Base-by-base conservation (phyloP, 164 flowering plant species). In the Echeveria elegans region DNA sequence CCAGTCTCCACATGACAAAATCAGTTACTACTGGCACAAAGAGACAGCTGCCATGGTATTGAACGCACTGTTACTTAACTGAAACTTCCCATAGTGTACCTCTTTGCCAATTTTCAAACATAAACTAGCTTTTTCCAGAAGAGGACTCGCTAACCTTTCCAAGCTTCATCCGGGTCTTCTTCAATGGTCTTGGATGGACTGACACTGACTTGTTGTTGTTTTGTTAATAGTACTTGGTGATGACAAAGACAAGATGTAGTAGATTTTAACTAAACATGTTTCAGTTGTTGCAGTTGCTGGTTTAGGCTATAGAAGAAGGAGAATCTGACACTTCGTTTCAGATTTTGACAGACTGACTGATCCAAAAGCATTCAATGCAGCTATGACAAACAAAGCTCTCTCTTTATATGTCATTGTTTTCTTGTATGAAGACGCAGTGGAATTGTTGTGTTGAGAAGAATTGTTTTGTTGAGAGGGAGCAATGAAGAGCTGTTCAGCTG, bases 201-300 rank as follows among this genome's bases (percentile, higher is more conserved):
- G 59, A 53, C 59, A 10, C 4, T 23, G 59, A 53, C 56, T 50
- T 50, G 56, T n/a, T n/a, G 5, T 23, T 50, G 56, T 23, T 23
- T 18, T 6, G 56, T 50, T 21, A 4, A 38, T n/a, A 53, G 30
- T 53, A 53, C 59, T 2, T 56, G 18, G 18, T 26, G 32, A 26
- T 56, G 61, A 56, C 61, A 56, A 56, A 56, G 61, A 56, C 61
- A 56, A 56, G 4, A 28, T 26, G 61, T 19, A 28, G 61, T 5
- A n/a, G n/a, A n/a, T 56, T 56, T 56, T 28, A 56, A 56, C 61
- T 56, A 56, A 56, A 56, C 61, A 56, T 56, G 61, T 29, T 7
- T 34, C 61, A 56, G 61, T 2, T 11, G 61, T 15, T 56, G 31
- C 61, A 56, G 61, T 56, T 26, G 31, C 32, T 56, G 32, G 61